These are phyloP conservation scores for Solanum chmielewskii DNA, from an alignment of 257 asterid genomes.

Conservation along the genomic window DNA sequence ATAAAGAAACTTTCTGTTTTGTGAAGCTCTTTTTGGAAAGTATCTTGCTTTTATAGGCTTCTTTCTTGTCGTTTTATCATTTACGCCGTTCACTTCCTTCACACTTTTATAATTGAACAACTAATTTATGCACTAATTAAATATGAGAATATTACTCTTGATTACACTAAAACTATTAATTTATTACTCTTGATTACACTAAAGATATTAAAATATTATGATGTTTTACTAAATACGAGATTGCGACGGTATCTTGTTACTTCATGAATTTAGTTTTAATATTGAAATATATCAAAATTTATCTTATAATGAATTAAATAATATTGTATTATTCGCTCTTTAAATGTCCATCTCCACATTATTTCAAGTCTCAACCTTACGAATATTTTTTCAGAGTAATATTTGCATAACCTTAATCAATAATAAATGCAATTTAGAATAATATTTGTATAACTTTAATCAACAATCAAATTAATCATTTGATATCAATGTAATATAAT, in stretches of 20 bases:
- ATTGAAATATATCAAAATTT: background rate
- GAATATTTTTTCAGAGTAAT: no score
- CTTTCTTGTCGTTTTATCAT: background rate
- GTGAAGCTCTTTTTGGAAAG: constrained; percentile 15
- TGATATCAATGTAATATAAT: no score
- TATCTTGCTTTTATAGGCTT: constrained; percentile 18
- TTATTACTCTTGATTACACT: background rate
- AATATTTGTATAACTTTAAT: no score
- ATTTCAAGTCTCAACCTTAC: background rate
- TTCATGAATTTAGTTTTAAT: background rate
- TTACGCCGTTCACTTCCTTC: background rate
- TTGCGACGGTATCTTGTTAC: background rate
- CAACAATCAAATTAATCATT: no score
- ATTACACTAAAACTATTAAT: no score
- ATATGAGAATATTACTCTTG: background rate
- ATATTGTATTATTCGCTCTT: no score
- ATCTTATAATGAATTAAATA: background rate
- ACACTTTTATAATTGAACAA: background rate
- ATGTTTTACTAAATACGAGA: background rate
- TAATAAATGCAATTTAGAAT: no score
- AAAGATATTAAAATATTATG: background rate
- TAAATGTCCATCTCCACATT: background rate
- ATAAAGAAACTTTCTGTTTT: constrained; percentile 7
- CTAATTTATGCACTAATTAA: background rate
- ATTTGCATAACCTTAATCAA: no score